phyloP scores from a whole-genome alignment of 2,329 filamentous ascomycete genomes.

The Ceratocystis huliohia region DNA sequence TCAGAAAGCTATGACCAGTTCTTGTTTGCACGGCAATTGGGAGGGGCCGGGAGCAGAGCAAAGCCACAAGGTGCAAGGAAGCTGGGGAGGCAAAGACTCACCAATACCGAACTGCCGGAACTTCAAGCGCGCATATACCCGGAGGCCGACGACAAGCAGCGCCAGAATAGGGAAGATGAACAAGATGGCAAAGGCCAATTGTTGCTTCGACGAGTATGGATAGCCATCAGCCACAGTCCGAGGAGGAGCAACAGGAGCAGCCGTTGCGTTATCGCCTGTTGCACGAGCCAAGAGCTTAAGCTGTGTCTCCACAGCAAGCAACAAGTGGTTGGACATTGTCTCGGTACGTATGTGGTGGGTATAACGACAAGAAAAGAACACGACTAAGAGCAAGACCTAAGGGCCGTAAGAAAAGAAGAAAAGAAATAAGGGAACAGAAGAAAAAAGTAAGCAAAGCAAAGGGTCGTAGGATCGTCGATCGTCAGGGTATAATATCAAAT shows the following conservation, averaged over 20 bases:
- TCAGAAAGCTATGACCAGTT: background rate
- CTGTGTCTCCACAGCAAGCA: background rate
- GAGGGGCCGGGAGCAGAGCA: no score
- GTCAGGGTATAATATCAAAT: constrained; percentile 4
- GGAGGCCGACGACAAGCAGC: constrained; percentile 24
- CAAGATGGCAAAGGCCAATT: constrained; percentile 26
- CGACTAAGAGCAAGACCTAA: background rate
- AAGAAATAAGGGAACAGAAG: background rate
- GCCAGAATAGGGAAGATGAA: constrained; percentile 28
- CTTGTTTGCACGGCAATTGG: background rate
- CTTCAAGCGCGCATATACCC: constrained; percentile 26
- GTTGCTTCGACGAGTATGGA: constrained; percentile 25
- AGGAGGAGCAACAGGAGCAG: background rate
- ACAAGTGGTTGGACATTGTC: background rate
- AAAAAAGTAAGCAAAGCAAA: background rate
- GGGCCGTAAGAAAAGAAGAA: background rate
- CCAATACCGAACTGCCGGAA: constrained; percentile 26
- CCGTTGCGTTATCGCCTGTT: background rate
- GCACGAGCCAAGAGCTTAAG: background rate
- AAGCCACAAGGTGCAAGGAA: background rate
- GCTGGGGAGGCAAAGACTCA: constrained; percentile 19
- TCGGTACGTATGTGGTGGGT: background rate
- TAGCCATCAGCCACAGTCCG: constrained; percentile 5
- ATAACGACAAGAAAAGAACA: background rate
- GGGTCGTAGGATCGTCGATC: background rate